Percentiles rank a stretch among this genome's conserved stretches.
These are phyloP conservation scores for Solanum bulbocastanum DNA, from an alignment of 257 asterid genomes.

Conservation along the genomic window DNA sequence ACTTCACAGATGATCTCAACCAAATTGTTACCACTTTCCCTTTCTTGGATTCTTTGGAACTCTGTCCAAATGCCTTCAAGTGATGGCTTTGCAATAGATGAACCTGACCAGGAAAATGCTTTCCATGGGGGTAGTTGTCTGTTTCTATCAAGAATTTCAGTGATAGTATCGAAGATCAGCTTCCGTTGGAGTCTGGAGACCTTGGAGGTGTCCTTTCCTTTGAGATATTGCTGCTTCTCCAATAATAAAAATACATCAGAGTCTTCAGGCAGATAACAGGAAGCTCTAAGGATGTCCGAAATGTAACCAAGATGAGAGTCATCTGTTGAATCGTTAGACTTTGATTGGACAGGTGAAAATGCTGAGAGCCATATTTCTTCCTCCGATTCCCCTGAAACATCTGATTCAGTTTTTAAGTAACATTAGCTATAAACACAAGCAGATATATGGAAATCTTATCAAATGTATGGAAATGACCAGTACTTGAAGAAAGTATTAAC, in stretches of 20 bases:
- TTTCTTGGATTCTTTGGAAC: constrained; percentile 45
- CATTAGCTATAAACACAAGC: neutral
- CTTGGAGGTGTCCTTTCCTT: constrained; percentile 51
- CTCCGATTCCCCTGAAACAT: constrained; percentile 40
- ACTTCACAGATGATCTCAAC: constrained; percentile 57
- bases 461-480: neutral
- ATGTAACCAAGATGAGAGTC: constrained; percentile 54
- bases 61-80: constrained; percentile 48
- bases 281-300: constrained; percentile 56
- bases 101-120: constrained; percentile 20
- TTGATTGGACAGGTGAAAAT: constrained; percentile 18
- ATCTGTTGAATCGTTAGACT: constrained; percentile 15
- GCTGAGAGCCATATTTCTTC: constrained; percentile 53
- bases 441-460: neutral
- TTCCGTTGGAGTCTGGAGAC: constrained; percentile 47
- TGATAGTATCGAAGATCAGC: constrained; percentile 53
- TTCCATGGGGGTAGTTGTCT: constrained; percentile 78
- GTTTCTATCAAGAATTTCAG: constrained; percentile 57
- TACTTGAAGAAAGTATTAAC: neutral
- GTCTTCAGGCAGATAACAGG: constrained; percentile 39
- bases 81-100: constrained; percentile 12
- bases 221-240: constrained; percentile 68
- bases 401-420: constrained; percentile 18
- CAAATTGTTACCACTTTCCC: constrained; percentile 35
- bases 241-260: constrained; percentile 47